Base-by-base conservation (phyloP, 2,329 filamentous ascomycete genomes). In the Exophiala sp. region DNA sequence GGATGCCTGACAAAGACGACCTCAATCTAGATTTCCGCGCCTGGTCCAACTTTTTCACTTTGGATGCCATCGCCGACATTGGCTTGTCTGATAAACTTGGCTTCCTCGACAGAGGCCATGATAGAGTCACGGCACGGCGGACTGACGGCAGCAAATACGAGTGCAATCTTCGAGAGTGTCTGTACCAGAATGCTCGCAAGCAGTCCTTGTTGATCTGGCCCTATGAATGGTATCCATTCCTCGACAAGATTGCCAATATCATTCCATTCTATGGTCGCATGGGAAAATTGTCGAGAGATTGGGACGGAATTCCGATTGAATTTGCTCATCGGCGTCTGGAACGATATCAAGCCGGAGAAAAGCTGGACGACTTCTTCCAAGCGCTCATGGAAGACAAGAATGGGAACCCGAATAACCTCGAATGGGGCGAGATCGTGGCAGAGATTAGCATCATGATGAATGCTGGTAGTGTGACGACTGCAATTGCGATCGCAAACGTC, bases 341-440 rank as follows among this genome's bases (percentile, higher is more conserved):
- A 4, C 65, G 67, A 14, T 66, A 69, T 55, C 63, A 73, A 18
- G 68, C 67, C 0, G 80, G 80, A 20, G 80, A 84, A 65, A 78
- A 77, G 55, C 71, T 83, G 0, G 75, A 80, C 41, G 81, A 84
- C 60, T 83, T 84, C 66, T 83, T 84, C 69, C 71, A 76, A 48
- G 72, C 73, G 0, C 64, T 84, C 4, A 80, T 84, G 77, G 76
- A 77, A 43, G 73, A 75, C 56, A 76, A 75, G 57, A 72, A 73
- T 36, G 73, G 74, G 0, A 64, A 66, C 6, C 3, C 62, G 73
- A 42, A 51, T 16, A 73, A 73, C 35, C 73, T 84, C 1, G 77
- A 82, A 55, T 80, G 73, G 73, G 80, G 81, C 20, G 81, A 85
- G 65, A 77, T 83, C 6, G 74, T 80, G 0, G 79, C 80, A 86